phyloP scores from a whole-genome alignment of 768 basidiomycete genomes.

The Pisolithus marmoratus region DNA sequence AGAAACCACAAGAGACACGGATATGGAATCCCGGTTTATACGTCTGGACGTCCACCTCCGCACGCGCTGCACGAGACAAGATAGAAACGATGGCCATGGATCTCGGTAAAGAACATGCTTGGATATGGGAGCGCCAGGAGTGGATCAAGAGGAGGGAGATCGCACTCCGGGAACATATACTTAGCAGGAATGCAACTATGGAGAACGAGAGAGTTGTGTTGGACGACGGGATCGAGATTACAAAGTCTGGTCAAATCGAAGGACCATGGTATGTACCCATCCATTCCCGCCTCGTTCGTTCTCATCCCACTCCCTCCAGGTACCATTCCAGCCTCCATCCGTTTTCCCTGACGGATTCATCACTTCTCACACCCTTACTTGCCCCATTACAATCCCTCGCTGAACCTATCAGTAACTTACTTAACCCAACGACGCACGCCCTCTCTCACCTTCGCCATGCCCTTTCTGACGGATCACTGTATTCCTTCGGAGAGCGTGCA shows the following conservation, averaged over 20 bases:
- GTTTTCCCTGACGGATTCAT: not conserved
- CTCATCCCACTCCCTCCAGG: not conserved
- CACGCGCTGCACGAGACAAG: slow-evolving; percentile 49
- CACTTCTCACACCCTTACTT: slow-evolving; percentile 35
- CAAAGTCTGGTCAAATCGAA: not conserved
- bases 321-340: not conserved
- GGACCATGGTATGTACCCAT: not conserved
- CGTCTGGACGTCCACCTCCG: slow-evolving; percentile 57
- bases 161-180: not conserved
- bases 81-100: slow-evolving; percentile 54
- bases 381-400: slow-evolving; percentile 54
- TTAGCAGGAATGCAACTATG: not conserved
- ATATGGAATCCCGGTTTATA: slow-evolving; percentile 77
- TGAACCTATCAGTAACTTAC: slow-evolving; percentile 46
- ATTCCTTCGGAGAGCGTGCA: slow-evolving; percentile 48
- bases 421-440: slow-evolving; percentile 51
- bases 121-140: not conserved
- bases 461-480: slow-evolving; percentile 52
- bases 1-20: slow-evolving; percentile 34
- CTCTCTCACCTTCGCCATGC: slow-evolving; percentile 49
- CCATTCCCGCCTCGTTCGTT: not conserved
- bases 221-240: not conserved
- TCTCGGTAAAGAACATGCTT: slow-evolving; percentile 30
- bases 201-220: not conserved
- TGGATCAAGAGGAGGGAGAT: not conserved